Percentiles rank a stretch among this genome's conserved stretches.
These are phyloP conservation scores for Leccinum boreale DNA, from an alignment of 768 basidiomycete genomes.

Conservation along the genomic window DNA sequence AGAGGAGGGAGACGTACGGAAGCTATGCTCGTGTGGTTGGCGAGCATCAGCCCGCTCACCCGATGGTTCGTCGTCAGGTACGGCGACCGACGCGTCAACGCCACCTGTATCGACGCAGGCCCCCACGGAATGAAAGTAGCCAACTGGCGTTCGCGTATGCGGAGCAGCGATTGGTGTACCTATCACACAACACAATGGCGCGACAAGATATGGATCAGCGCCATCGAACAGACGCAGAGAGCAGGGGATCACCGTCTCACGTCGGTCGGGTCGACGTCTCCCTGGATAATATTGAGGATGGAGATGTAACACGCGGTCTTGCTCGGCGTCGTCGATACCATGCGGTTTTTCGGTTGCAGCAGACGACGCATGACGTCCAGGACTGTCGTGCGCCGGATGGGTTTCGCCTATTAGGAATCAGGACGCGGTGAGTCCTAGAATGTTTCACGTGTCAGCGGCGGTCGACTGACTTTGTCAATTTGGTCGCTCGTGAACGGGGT, in stretches of 20 bases:
- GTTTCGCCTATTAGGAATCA: conserved; percentile 70
- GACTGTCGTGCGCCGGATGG: conserved; percentile 94
- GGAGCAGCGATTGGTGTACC: conserved; percentile 96
- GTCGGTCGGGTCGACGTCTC: conserved; percentile 97
- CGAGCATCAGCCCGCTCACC: conserved; percentile 97
- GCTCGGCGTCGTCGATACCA: conserved; percentile 92
- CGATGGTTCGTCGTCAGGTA: conserved; percentile 87
- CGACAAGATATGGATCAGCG: background rate
- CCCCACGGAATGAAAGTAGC: conserved; percentile 99
- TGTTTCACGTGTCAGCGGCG: background rate
- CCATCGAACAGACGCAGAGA: background rate
- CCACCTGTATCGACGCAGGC: conserved; percentile 96
- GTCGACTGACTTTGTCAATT: conserved; percentile 79
- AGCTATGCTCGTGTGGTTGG: conserved; percentile 98
- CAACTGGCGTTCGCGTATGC: conserved; percentile 93
- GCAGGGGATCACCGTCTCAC: conserved; percentile 37
- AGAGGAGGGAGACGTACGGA: conserved; percentile 53
- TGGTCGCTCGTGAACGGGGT: conserved; percentile 98
- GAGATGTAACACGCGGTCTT: conserved; percentile 96
- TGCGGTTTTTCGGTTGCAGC: conserved; percentile 96
- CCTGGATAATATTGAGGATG: conserved; percentile 97
- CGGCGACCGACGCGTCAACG: conserved; percentile 86
- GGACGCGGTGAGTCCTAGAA: background rate
- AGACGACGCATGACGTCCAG: conserved; percentile 98
- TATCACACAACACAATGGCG: conserved; percentile 24